A percentile compares a stretch with the other conserved stretches of the same genome.
These are phyloP conservation scores for Coemansia reversa DNA, from an alignment of 192 early-diverging fungal species.

Conservation along the genomic window DNA sequence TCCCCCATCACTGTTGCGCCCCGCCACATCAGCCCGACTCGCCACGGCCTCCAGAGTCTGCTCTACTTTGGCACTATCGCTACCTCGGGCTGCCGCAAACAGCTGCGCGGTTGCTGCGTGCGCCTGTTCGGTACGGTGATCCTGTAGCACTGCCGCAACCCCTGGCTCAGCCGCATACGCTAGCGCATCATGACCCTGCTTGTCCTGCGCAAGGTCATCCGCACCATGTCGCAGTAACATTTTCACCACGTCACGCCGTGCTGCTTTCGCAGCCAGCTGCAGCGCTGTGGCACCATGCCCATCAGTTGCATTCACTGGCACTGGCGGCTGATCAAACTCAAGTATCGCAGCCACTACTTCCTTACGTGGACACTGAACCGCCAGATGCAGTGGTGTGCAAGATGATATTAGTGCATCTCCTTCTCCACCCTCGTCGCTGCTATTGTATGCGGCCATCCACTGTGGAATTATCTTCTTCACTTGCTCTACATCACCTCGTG, in stretches of 20 bases:
- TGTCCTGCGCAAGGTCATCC: slow-evolving; percentile 65
- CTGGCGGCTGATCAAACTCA: slow-evolving; percentile 40
- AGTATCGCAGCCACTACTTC: slow-evolving; percentile 58
- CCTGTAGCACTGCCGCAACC: slow-evolving; percentile 57
- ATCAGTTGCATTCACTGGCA: slow-evolving; percentile 59
- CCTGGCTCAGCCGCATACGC: slow-evolving; percentile 44
- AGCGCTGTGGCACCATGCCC: slow-evolving; percentile 69
- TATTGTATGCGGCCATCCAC: slow-evolving; percentile 45
- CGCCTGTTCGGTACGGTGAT: slow-evolving; percentile 60
- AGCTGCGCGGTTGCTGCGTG: slow-evolving; percentile 51
- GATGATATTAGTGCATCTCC: slow-evolving; percentile 28
- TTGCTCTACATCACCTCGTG: slow-evolving; percentile 33
- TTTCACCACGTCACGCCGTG: slow-evolving; percentile 65
- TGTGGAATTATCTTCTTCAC: slow-evolving; percentile 29
- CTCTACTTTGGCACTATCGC: slow-evolving; percentile 39
- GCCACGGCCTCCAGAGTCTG: slow-evolving; percentile 56
- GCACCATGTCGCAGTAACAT: slow-evolving; percentile 65
- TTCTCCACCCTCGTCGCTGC: not conserved
- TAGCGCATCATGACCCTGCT: slow-evolving; percentile 62
- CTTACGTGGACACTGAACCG: slow-evolving; percentile 65
- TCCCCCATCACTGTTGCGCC: slow-evolving; percentile 61
- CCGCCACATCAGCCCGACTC: slow-evolving; percentile 68
- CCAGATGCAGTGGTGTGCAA: slow-evolving; percentile 58
- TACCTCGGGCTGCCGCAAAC: slow-evolving; percentile 52
- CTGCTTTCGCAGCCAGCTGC: slow-evolving; percentile 69